Evolutionary conservation across 768 basidiomycete genomes (phyloP).

Genomic region (Lactarius psammicola): DNA sequence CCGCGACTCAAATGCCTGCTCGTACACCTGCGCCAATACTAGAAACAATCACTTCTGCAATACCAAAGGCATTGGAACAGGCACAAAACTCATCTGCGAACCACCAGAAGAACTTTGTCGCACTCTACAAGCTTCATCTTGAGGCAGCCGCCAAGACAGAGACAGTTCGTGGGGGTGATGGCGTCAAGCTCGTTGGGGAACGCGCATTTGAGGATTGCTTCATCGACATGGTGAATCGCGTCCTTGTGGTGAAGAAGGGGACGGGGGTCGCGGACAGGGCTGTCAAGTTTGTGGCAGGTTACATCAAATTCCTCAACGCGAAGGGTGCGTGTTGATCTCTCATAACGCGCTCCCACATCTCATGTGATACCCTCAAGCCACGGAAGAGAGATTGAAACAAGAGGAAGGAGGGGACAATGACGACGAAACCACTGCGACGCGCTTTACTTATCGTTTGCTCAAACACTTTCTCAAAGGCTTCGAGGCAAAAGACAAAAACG

Average conservation of each 20-base stretch:
- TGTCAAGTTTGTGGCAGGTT: constrained; percentile 80
- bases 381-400: constrained; percentile 34
- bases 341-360: neutral
- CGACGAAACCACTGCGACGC: constrained; percentile 50
- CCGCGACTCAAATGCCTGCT: constrained; percentile 11
- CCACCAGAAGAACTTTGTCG: constrained; percentile 87
- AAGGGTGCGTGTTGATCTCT: constrained; percentile 52
- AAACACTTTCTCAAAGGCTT: constrained; percentile 71
- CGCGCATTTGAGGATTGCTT: constrained; percentile 69
- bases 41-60: constrained; percentile 34
- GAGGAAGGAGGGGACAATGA: constrained; percentile 40
- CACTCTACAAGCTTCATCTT: constrained; percentile 74
- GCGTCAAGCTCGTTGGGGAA: constrained; percentile 68
- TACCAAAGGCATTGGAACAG: constrained; percentile 77
- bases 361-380: constrained; percentile 33
- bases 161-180: constrained; percentile 47
- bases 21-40: constrained; percentile 36
- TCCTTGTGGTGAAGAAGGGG: constrained; percentile 80
- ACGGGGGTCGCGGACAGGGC: constrained; percentile 68
- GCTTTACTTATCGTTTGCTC: constrained; percentile 50
- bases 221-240: constrained; percentile 54
- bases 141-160: constrained; percentile 58
- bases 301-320: constrained; percentile 70
- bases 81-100: constrained; percentile 70
- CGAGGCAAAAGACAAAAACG: constrained; percentile 80